These are phyloP conservation scores for Metschnikowia bowlesiae DNA, from an alignment of 805 yeast genomes.

Conservation along the genomic window DNA sequence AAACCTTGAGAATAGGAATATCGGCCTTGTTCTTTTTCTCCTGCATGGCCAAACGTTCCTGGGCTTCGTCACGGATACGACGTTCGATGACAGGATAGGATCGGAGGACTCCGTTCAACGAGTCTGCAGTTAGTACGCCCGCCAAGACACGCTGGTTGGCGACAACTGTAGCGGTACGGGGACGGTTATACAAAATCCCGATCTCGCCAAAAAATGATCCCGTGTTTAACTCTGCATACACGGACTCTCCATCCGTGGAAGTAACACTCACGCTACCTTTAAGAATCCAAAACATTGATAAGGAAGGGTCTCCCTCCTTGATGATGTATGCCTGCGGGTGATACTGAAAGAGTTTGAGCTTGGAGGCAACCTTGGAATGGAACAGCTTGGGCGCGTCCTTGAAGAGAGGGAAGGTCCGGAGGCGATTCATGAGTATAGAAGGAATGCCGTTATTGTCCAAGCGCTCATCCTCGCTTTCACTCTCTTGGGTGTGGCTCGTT, in stretches of 20 bases:
- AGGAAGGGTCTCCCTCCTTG: constrained; percentile 67
- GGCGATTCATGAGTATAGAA: constrained; percentile 48
- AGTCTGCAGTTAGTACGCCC: constrained; percentile 65
- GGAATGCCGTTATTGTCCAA: constrained; percentile 31
- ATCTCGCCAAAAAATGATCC: constrained; percentile 79
- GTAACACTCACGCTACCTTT: constrained; percentile 75
- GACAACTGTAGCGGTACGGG: constrained; percentile 75
- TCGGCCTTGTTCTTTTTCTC: constrained; percentile 53
- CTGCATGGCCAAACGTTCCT: constrained; percentile 67
- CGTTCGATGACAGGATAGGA: constrained; percentile 64
- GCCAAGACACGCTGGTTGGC: constrained; percentile 62
- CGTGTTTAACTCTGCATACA: constrained; percentile 62
- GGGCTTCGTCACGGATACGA: constrained; percentile 72
- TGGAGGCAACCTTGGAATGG: constrained; percentile 53
- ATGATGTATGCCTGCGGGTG: constrained; percentile 69
- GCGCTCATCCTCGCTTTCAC: constrained; percentile 10
- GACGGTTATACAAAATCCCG: constrained; percentile 69
- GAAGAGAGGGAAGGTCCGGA: constrained; percentile 61
- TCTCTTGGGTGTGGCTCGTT: constrained; percentile 1
- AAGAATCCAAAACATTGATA: constrained; percentile 75
- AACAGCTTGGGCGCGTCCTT: constrained; percentile 63
- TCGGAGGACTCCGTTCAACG: constrained; percentile 54
- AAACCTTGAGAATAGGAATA: constrained; percentile 24
- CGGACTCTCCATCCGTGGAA: constrained; percentile 71
- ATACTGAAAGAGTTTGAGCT: constrained; percentile 54